Base-by-base conservation (phyloP, 75 land plant species). In the Pinus albicaulis region DNA sequence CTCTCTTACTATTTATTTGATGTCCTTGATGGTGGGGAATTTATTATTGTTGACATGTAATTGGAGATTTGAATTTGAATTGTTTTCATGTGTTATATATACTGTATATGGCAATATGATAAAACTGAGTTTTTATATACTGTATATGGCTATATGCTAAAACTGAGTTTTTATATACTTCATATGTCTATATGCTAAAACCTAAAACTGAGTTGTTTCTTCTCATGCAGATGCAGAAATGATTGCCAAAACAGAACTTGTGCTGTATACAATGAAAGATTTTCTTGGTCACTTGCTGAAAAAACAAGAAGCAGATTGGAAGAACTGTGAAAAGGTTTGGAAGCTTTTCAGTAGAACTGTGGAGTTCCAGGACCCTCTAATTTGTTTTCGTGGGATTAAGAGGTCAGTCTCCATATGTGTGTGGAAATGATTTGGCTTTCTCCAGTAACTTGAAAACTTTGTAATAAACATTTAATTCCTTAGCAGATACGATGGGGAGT, bases 351-450 rank as follows among this genome's bases (percentile, higher is more conserved):
- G 59, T 57, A 17, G 59, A 57, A 19, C 59, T 57, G 59, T 57
- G n/a, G 59, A 57, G 22, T 57, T 17, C 22, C 59, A 57, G 59
- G 59, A 57, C 12, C 59, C 59, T n/a, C n/a, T 57, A n/a, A 57
- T 57, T 57, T 57, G 59, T 57, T 57, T 57, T 57, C 59, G 59
- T 57, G 59, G 59, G n/a, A 57, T 57, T 57, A 57, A 57, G 59
- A 57, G 59, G 59, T 57, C 5, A 6, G 22, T 57, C 59, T 57
- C 19, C 22, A 20, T 57, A 57, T 57, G 19, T 57, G 59, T 57
- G 19, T 5, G 7, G 22, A 57, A 57, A 57, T 57, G 59, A 19
- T n/a, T 57, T n/a, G 22, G 22, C 53, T 48, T 48, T 10, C 12
- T 48, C 53, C 11, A 12, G 53, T 48, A 48, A 48, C 53, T 48